A percentile compares a stretch with the other conserved stretches of the same genome.
These are phyloP conservation scores for Aristolochia californica DNA, from an alignment of 164 flowering plant species.

Conservation along the genomic window DNA sequence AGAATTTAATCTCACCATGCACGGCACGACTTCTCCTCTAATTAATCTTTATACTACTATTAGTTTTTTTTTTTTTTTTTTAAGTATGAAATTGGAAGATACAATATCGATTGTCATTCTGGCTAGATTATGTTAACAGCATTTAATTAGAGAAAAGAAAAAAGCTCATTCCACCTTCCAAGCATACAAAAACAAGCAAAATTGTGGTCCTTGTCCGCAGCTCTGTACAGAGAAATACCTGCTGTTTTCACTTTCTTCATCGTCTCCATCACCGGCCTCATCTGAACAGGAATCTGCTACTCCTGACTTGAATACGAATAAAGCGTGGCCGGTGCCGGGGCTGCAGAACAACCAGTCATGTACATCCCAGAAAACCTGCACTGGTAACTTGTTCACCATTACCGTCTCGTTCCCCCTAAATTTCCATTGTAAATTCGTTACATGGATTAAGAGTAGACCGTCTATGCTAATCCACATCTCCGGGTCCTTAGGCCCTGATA, in stretches of 20 bases:
- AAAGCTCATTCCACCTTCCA: constrained; percentile 40
- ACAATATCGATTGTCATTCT: too few species aligned
- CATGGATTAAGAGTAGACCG: constrained; percentile 37
- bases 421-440: constrained; percentile 53
- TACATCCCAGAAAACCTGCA: constrained; percentile 67
- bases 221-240: constrained; percentile 6
- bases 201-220: constrained; percentile 15
- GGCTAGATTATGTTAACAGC: too few species aligned
- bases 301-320: constrained; percentile 56
- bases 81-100: too few species aligned
- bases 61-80: too few species aligned
- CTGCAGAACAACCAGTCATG: constrained; percentile 55
- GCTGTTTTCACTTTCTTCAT: constrained; percentile 11
- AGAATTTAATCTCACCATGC: too few species aligned
- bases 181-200: constrained; percentile 51
- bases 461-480: constrained; percentile 74
- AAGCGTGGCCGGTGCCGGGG: constrained; percentile 34
- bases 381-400: constrained; percentile 23
- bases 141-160: background rate
- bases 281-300: constrained; percentile 3
- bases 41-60: too few species aligned
- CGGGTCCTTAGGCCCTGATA: constrained; percentile 46
- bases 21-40: too few species aligned
- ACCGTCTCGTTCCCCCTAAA: constrained; percentile 62
- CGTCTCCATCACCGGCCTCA: constrained; percentile 5